Conservation (phyloP, 75 land plant species). For the Isoetes taiwanensis region DNA sequence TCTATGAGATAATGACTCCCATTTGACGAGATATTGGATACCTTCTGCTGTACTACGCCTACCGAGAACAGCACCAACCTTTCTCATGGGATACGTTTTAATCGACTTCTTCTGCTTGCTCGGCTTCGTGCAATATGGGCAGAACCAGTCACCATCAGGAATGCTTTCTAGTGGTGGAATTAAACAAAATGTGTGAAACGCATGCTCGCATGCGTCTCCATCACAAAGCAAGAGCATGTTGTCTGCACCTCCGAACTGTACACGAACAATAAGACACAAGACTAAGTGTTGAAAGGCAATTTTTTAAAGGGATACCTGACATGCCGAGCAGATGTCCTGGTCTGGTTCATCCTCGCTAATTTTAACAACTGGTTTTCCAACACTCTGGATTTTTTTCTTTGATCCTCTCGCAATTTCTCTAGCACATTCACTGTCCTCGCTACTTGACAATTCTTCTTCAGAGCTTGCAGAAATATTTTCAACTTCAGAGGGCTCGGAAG, state of each 20-base stretch:
- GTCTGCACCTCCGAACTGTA: constrained; percentile 28
- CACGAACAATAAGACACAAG: too few relatives aligned
- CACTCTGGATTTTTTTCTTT: too few relatives aligned
- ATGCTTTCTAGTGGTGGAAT: constrained; percentile 17
- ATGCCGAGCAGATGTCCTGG: too few relatives aligned
- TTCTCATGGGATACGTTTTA: constrained; percentile 12
- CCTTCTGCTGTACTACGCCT: not conserved
- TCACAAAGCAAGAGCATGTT: constrained; percentile 22
- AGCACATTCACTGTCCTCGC: too few relatives aligned
- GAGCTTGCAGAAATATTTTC: too few relatives aligned
- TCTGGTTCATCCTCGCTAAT: too few relatives aligned
- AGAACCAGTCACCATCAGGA: constrained; percentile 28
- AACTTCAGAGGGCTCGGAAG: too few relatives aligned
- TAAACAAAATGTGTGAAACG: constrained; percentile 25
- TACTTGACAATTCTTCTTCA: too few relatives aligned
- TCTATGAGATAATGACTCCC: constrained; percentile 24
- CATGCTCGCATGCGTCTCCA: constrained; percentile 14
- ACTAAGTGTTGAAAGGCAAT: too few relatives aligned
- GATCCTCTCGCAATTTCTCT: too few relatives aligned
- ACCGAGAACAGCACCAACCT: constrained; percentile 10
- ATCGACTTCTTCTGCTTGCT: constrained; percentile 10
- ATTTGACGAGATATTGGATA: constrained; percentile 28
- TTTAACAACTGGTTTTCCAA: too few relatives aligned
- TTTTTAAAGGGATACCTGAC: too few relatives aligned
- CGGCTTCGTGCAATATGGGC: constrained; percentile 15